These are phyloP conservation scores for Trypanosoma rangeli DNA, from an alignment of 208 protist genomes.

Conservation along the genomic window DNA sequence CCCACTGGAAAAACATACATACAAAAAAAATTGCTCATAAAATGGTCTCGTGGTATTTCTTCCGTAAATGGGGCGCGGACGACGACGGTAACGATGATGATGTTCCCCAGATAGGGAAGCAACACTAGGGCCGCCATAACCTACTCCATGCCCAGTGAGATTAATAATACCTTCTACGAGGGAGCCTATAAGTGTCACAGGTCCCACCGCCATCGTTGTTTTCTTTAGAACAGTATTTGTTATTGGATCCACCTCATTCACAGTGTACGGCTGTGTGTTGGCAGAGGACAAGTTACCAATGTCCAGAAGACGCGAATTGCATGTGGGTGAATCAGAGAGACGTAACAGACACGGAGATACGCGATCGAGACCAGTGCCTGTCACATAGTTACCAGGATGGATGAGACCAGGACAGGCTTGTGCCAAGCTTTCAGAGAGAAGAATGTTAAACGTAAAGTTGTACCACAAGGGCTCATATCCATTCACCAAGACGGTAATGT, in stretches of 20 bases:
- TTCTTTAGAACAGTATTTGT: slow-evolving; percentile 7
- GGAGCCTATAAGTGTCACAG: slow-evolving; percentile 25
- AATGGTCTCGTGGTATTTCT: slow-evolving; percentile 19
- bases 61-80: background rate
- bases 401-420: slow-evolving; percentile 20
- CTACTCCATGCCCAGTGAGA: background rate
- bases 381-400: background rate
- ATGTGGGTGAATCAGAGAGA: slow-evolving; percentile 24
- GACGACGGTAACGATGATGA: background rate
- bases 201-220: slow-evolving; percentile 20
- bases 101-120: background rate
- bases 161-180: slow-evolving; percentile 21
- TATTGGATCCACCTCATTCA: slow-evolving; percentile 4
- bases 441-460: slow-evolving; percentile 47
- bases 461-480: slow-evolving; percentile 54
- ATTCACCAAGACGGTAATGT: slow-evolving; percentile 33
- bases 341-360: slow-evolving; percentile 22
- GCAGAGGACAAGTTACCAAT: slow-evolving; percentile 23
- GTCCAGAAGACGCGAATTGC: slow-evolving; percentile 27
- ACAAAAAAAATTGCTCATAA: slow-evolving; percentile 36
- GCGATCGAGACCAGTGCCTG: background rate
- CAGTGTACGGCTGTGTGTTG: slow-evolving; percentile 12
- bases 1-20: slow-evolving; percentile 37
- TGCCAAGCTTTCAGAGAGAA: slow-evolving; percentile 24
- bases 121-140: background rate